These are phyloP conservation scores for Neopestalotiopsis sp. DNA, from an alignment of 2,329 filamentous ascomycete species.

Conservation along the genomic window DNA sequence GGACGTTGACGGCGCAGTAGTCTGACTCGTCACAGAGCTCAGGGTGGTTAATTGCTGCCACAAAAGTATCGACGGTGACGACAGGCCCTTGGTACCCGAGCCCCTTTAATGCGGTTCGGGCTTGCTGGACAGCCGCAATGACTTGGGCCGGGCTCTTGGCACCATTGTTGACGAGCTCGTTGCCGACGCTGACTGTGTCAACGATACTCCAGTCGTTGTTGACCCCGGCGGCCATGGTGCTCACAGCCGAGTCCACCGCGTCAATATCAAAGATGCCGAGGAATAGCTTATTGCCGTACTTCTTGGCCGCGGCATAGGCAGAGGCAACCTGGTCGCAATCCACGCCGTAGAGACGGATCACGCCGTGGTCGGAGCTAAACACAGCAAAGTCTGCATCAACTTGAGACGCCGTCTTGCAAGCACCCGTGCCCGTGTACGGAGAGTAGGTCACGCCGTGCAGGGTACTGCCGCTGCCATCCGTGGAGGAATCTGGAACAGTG, in stretches of 20 bases:
- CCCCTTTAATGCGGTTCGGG: slow-evolving; percentile 60
- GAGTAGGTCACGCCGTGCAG: slow-evolving; percentile 54
- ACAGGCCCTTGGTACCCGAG: slow-evolving; percentile 76
- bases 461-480: slow-evolving; percentile 16
- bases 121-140: slow-evolving; percentile 60
- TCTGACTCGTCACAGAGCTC: slow-evolving; percentile 76
- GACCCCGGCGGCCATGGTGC: slow-evolving; percentile 64
- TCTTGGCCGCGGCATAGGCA: slow-evolving; percentile 66
- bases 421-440: slow-evolving; percentile 55
- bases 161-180: slow-evolving; percentile 77
- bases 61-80: slow-evolving; percentile 81
- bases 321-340: slow-evolving; percentile 76
- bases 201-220: slow-evolving; percentile 70
- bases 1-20: slow-evolving; percentile 81
- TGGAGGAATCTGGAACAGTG: slow-evolving; percentile 6
- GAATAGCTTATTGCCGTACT: slow-evolving; percentile 73
- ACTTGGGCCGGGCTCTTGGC: slow-evolving; percentile 59
- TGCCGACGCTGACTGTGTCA: slow-evolving; percentile 78
- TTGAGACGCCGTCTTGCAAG: slow-evolving; percentile 70
- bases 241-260: slow-evolving; percentile 61
- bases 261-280: slow-evolving; percentile 74
- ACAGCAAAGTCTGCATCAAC: slow-evolving; percentile 69
- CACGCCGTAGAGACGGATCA: slow-evolving; percentile 79
- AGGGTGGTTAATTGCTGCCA: slow-evolving; percentile 69
- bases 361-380: slow-evolving; percentile 58